phyloP scores from a whole-genome alignment of 768 basidiomycete species.

The Trametes cinnabarina region DNA sequence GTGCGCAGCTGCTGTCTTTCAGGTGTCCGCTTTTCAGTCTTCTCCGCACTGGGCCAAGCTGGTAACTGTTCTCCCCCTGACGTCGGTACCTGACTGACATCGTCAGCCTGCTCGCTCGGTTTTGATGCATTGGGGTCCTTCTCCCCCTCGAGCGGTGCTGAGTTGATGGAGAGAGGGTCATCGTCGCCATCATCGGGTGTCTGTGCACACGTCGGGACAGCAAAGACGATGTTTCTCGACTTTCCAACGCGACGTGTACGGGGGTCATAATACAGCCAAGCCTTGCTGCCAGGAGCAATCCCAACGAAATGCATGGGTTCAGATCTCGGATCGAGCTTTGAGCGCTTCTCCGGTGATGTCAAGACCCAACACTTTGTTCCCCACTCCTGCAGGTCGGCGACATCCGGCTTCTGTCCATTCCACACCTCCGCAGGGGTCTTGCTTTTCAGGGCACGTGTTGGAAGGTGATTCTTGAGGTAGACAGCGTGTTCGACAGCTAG shows the following conservation, averaged over 20 bases:
- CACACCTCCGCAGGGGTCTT: slow-evolving; percentile 27
- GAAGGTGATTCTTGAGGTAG: slow-evolving; percentile 23
- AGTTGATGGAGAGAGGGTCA: neutral
- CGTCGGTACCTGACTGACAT: neutral
- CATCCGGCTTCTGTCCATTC: slow-evolving; percentile 24
- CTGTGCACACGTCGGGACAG: neutral
- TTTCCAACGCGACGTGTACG: neutral
- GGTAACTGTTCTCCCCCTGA: neutral
- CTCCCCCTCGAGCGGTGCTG: slow-evolving; percentile 15
- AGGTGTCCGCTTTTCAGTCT: neutral
- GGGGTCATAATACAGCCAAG: slow-evolving; percentile 17
- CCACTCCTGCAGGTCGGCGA: slow-evolving; percentile 25
- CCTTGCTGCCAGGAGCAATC: slow-evolving; percentile 23
- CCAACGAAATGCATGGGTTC: slow-evolving; percentile 24
- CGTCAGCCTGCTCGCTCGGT: neutral
- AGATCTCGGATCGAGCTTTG: slow-evolving; percentile 17
- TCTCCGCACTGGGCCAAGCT: neutral
- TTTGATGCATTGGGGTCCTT: neutral
- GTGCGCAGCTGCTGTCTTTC: neutral
- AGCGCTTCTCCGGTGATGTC: neutral
- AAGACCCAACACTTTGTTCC: slow-evolving; percentile 20
- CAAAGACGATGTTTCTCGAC: slow-evolving; percentile 4
- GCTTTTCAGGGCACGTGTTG: slow-evolving; percentile 13
- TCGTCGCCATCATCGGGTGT: neutral
- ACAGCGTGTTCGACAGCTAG: slow-evolving; percentile 19